A percentile compares a stretch with the other conserved stretches of the same genome.
Evolutionary conservation across 2,329 filamentous ascomycete genomes (phyloP).

Genomic region (Colletotrichum navitas): DNA sequence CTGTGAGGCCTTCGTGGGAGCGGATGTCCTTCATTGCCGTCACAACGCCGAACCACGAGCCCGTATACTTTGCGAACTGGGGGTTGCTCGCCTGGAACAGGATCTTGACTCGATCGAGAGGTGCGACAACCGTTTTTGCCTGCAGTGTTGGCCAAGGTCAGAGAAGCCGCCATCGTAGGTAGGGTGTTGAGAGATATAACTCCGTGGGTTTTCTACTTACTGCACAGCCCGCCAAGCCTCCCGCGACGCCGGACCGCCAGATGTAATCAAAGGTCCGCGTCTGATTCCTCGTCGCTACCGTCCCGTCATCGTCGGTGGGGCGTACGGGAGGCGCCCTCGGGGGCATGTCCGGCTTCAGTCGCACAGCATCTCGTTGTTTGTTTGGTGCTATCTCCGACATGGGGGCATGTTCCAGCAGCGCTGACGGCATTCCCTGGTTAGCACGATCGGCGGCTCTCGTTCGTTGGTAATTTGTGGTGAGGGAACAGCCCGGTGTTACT

Average conservation of each 20-base stretch:
- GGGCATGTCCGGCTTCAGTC: conserved; percentile 45
- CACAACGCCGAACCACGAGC: conserved; percentile 87
- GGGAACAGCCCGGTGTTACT: not conserved
- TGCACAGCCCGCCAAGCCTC: conserved; percentile 91
- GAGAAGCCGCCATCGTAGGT: not conserved
- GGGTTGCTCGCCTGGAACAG: conserved; percentile 97
- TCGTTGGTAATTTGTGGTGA: conserved; percentile 12
- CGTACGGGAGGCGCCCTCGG: conserved; percentile 56
- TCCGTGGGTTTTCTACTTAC: conserved; percentile 67
- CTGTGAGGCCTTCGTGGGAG: conserved; percentile 75
- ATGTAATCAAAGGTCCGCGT: conserved; percentile 85
- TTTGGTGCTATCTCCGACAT: conserved; percentile 64
- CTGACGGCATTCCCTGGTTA: conserved; percentile 65
- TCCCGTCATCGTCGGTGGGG: conserved; percentile 63
- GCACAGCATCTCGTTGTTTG: conserved; percentile 46
- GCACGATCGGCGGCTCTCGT: conserved; percentile 28
- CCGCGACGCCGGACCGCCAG: conserved; percentile 85
- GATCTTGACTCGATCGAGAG: conserved; percentile 97
- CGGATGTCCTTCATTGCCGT: conserved; percentile 89
- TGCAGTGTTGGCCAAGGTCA: conserved; percentile 53
- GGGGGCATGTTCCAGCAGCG: conserved; percentile 69
- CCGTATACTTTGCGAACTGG: conserved; percentile 91
- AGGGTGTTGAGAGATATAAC: not conserved
- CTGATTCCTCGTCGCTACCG: conserved; percentile 60
- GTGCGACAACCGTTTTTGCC: conserved; percentile 96